Conservation (phyloP, 257 asterid genomes). For the Fraxinus cuspidata region DNA sequence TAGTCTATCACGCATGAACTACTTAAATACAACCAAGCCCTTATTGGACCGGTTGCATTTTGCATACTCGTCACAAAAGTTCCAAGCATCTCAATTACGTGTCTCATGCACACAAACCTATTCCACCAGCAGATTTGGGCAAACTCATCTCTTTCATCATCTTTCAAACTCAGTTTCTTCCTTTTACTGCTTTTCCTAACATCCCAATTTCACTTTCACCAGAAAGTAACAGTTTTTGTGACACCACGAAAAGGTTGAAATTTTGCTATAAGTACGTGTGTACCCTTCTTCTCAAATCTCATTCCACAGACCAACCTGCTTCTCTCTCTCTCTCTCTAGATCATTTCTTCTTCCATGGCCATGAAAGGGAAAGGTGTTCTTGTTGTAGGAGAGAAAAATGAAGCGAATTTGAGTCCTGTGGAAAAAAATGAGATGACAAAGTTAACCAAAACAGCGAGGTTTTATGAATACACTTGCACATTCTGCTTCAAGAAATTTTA, state of each 20-base stretch:
- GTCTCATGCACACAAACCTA: slow-evolving; percentile 26
- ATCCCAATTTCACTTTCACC: slow-evolving; percentile 17
- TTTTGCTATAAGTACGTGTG: slow-evolving; percentile 27
- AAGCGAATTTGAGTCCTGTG: neutral
- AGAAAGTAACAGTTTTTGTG: slow-evolving; percentile 26
- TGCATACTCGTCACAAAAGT: neutral
- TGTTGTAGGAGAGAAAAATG: neutral
- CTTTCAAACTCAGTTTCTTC: neutral
- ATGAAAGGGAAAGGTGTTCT: slow-evolving; percentile 18
- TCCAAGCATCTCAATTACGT: slow-evolving; percentile 26
- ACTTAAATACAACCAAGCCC: neutral
- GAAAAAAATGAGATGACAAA: slow-evolving; percentile 32
- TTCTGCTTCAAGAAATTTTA: slow-evolving; percentile 57
- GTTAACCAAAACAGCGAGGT: slow-evolving; percentile 36
- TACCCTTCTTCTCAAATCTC: slow-evolving; percentile 34
- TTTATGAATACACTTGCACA: slow-evolving; percentile 56
- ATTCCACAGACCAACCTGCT: slow-evolving; percentile 19
- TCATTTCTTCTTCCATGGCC: slow-evolving; percentile 16
- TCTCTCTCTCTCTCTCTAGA: slow-evolving; percentile 13
- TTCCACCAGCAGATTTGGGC: slow-evolving; percentile 40
- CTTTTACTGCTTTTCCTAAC: neutral
- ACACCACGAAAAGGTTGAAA: slow-evolving; percentile 23
- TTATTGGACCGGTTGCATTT: neutral
- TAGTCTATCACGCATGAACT: too few relatives aligned
- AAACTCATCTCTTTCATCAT: slow-evolving; percentile 27